Evolutionary conservation across 345 rosid species (phyloP).

Genomic region (Streptanthus diversifolius): DNA sequence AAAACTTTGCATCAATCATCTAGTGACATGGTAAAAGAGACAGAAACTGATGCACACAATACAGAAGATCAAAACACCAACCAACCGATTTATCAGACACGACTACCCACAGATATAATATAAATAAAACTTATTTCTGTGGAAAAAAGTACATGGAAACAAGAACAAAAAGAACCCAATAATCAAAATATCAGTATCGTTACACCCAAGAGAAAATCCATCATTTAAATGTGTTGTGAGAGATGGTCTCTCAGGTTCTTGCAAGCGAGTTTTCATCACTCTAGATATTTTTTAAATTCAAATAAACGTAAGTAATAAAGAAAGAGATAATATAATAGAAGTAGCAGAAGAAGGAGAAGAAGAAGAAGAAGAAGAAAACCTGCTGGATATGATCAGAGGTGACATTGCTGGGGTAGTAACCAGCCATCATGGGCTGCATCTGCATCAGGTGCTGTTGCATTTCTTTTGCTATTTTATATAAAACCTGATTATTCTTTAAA

Average conservation of each 20-base stretch:
- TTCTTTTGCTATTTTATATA: slow-evolving; percentile 50
- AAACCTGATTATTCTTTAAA: slow-evolving; percentile 25
- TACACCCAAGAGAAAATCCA: not conserved
- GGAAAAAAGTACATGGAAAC: not conserved
- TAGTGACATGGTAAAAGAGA: not conserved
- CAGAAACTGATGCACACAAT: not conserved
- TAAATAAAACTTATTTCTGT: not conserved
- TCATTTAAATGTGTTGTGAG: not conserved
- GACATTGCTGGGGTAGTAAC: slow-evolving; percentile 99
- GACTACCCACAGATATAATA: not conserved
- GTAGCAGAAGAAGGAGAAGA: not conserved
- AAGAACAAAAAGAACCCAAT: not conserved
- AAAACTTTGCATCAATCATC: not conserved
- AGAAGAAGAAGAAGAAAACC: slow-evolving; percentile 44
- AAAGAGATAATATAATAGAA: slow-evolving; percentile 10
- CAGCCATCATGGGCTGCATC: slow-evolving; percentile 99
- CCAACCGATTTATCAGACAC: not conserved
- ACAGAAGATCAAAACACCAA: slow-evolving; percentile 9
- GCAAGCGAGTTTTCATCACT: not conserved
- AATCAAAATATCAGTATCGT: not conserved
- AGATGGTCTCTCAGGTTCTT: not conserved
- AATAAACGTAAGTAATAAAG: slow-evolving; percentile 1
- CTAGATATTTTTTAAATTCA: not conserved
- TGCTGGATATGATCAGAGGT: slow-evolving; percentile 99
- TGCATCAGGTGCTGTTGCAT: slow-evolving; percentile 99